These are phyloP conservation scores for Rutstroemia sp. DNA, from an alignment of 2,329 filamentous ascomycete species.

Conservation along the genomic window DNA sequence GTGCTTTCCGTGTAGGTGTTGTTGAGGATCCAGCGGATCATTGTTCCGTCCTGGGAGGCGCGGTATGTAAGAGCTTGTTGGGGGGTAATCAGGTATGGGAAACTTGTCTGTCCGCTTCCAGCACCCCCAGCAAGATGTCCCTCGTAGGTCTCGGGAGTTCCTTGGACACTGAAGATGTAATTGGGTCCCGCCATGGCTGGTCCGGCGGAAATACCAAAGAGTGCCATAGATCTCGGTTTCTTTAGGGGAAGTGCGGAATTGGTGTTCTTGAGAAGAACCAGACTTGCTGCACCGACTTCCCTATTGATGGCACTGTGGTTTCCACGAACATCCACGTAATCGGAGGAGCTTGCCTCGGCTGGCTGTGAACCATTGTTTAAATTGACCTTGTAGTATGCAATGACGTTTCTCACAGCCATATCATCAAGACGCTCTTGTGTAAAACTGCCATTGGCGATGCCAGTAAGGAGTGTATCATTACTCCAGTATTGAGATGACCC, in stretches of 20 bases:
- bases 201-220: conserved; percentile 42
- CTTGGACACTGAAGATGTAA: conserved; percentile 46
- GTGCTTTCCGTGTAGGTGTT: neutral
- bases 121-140: conserved; percentile 46
- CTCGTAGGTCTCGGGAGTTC: too few relatives aligned
- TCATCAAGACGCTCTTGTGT: conserved; percentile 86
- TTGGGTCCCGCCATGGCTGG: conserved; percentile 53
- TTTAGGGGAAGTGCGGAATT: conserved; percentile 37
- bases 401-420: conserved; percentile 80
- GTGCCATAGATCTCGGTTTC: conserved; percentile 30
- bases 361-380: conserved; percentile 28
- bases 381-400: conserved; percentile 55
- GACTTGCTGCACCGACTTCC: conserved; percentile 46
- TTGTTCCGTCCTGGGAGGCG: conserved; percentile 46
- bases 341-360: conserved; percentile 41
- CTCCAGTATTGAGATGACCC: conserved; percentile 50
- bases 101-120: conserved; percentile 71
- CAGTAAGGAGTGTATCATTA: conserved; percentile 80
- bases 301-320: conserved; percentile 71
- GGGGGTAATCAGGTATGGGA: conserved; percentile 70
- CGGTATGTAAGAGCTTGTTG: conserved; percentile 60
- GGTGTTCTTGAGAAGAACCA: conserved; percentile 50
- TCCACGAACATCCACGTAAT: conserved; percentile 62
- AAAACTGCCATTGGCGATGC: conserved; percentile 81
- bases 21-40: neutral